Evolutionary conservation across 176 grass and related monocot genomes (phyloP).

Genomic region (Musa schizocarpa): DNA sequence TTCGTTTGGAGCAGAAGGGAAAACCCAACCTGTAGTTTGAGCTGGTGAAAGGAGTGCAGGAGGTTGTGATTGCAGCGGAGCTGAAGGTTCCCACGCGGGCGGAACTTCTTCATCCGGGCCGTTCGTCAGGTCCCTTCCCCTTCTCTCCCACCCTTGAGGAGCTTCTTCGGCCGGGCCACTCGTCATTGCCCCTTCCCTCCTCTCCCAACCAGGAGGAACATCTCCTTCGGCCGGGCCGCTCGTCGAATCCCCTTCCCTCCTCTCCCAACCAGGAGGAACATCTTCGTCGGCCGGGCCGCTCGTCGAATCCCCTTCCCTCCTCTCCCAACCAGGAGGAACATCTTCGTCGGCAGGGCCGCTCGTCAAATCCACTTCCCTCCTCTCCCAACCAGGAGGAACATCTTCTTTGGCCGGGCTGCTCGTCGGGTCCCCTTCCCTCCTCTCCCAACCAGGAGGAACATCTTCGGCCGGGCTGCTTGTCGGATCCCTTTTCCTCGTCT

Average conservation of each 20-base stretch:
- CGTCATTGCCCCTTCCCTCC: background rate
- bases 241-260: background rate
- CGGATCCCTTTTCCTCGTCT: background rate
- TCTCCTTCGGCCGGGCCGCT: background rate
- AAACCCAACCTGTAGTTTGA: background rate
- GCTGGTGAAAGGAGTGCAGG: background rate
- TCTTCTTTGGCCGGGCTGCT: background rate
- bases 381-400: background rate
- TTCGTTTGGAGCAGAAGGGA: background rate
- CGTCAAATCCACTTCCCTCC: background rate
- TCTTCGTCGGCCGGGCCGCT: background rate
- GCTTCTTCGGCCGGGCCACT: background rate
- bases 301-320: background rate
- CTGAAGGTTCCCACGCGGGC: too few relatives aligned
- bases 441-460: background rate
- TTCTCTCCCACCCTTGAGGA: background rate
- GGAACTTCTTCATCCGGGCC: background rate
- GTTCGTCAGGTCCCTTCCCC: background rate
- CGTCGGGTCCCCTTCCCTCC: background rate
- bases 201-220: background rate
- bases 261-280: background rate
- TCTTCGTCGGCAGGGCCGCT: background rate
- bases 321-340: conserved; percentile 5
- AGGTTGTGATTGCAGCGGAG: background rate
- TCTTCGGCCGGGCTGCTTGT: background rate